phyloP scores from a whole-genome alignment of 2,329 filamentous ascomycete species.

The Clonostachys rhizophaga region DNA sequence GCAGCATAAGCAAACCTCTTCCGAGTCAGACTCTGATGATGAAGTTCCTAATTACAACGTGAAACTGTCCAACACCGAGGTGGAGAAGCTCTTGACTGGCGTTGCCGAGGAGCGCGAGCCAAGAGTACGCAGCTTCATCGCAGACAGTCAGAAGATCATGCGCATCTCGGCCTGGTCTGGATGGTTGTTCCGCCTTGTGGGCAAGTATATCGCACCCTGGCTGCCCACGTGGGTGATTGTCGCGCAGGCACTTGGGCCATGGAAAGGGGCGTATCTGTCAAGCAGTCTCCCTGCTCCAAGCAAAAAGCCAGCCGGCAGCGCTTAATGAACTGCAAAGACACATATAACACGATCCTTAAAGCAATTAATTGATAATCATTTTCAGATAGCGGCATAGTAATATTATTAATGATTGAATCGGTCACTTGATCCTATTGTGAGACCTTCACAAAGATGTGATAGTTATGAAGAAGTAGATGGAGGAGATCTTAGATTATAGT shows the following conservation, averaged over 20 bases:
- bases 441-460: too few species aligned
- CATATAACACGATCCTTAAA: too few species aligned
- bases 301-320: not conserved
- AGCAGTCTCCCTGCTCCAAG: not conserved
- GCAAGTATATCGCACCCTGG: not conserved
- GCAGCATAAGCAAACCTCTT: too few species aligned
- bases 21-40: too few species aligned
- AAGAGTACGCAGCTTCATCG: not conserved
- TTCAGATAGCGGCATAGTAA: too few species aligned
- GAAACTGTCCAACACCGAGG: not conserved
- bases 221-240: conserved; percentile 1
- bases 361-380: too few species aligned
- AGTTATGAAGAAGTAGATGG: too few species aligned
- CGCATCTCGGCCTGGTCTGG: not conserved
- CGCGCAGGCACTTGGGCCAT: not conserved
- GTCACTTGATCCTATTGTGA: too few species aligned
- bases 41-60: not conserved
- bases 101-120: not conserved
- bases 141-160: not conserved
- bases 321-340: too few species aligned
- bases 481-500: too few species aligned
- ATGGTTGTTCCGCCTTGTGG: not conserved
- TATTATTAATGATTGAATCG: too few species aligned
- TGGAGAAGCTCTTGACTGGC: not conserved
- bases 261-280: not conserved